Conservation (phyloP, 805 yeast species). For the Candida saitoana region DNA sequence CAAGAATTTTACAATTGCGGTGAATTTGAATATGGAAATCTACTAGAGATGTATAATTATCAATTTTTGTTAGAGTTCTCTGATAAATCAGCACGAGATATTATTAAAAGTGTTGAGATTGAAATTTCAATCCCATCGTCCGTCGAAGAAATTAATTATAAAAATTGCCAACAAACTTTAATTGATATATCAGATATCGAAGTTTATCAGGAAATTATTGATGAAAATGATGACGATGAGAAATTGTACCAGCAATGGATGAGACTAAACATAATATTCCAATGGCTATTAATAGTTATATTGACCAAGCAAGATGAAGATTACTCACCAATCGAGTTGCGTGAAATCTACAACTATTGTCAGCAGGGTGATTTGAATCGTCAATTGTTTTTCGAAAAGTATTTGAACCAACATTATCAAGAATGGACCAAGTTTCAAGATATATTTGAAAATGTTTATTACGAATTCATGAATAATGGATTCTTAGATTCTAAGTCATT, state of each 20-base stretch:
- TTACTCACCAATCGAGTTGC: background rate
- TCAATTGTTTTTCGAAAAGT: background rate
- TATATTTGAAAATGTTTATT: conserved; percentile 2
- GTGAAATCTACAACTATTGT: background rate
- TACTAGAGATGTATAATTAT: background rate
- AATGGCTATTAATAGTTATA: conserved; percentile 18
- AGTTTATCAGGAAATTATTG: conserved; percentile 9
- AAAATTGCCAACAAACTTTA: conserved; percentile 5
- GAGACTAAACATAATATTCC: conserved; percentile 18
- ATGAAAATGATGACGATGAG: conserved; percentile 18
- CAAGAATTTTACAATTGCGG: conserved; percentile 12
- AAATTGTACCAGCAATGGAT: conserved; percentile 22
- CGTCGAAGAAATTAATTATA: background rate
- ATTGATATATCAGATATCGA: conserved; percentile 6
- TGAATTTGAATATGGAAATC: background rate
- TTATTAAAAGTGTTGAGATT: conserved; percentile 1
- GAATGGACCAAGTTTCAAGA: conserved; percentile 6
- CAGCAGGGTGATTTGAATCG: conserved; percentile 4
- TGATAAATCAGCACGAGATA: background rate
- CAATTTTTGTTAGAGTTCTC: conserved; percentile 1
- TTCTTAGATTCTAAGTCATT: conserved; percentile 19
- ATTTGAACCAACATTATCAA: conserved; percentile 2
- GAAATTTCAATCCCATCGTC: background rate
- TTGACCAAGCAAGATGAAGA: conserved; percentile 6
- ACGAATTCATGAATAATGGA: background rate